Base-by-base conservation (phyloP, 2,329 filamentous ascomycete genomes). In the Beauveria varroae region DNA sequence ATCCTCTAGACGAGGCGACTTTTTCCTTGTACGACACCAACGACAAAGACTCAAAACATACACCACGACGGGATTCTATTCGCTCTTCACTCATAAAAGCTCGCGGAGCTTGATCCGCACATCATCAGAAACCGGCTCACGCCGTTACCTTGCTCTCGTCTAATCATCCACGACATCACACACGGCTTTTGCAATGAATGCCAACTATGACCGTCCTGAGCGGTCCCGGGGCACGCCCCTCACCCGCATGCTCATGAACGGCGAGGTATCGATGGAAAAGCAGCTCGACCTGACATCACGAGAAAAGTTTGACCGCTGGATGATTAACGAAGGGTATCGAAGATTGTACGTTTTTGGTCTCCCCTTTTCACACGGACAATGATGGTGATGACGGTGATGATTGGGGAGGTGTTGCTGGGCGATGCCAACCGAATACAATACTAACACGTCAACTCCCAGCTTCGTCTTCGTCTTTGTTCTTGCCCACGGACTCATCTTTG, bases 321-420 rank as follows among this genome's bases (percentile, higher is more conserved):
- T 95, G 90, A 88, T 93, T 64, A 93, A 93, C 72, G 90, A 93
- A 72, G 90, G 90, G 63, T 92, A 91, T 72, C 82, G 89, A 71
- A 81, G 89, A 84, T 81, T 93, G 85, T 91, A 80, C 62, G 87
- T 82, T 43, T 43, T 30, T 30, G 10, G 12, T 14, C 30, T 34
- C 30, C 30, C 12, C 12, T 34, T 34, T 34, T 14, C 3, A 1
- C 10, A 34, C 1, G 30, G 4, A 34, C 12, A 14, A 34, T 34
- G 30, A 5, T 34, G 30, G 30, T 30, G 30, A 30, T 30, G 10
- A 34, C 10, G 10, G 10, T 34, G 30, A 34, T 34, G 10, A 34
- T 12, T 30, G 28, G 28, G 8, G 28, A 12, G 30, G 10, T 34
- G 10, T 5, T 34, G 10, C 2, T 34, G 30, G 30, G 14, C 4